These are phyloP conservation scores for Aspergillus ellipticus DNA, from an alignment of 495 filamentous ascomycete genomes.

Conservation along the genomic window DNA sequence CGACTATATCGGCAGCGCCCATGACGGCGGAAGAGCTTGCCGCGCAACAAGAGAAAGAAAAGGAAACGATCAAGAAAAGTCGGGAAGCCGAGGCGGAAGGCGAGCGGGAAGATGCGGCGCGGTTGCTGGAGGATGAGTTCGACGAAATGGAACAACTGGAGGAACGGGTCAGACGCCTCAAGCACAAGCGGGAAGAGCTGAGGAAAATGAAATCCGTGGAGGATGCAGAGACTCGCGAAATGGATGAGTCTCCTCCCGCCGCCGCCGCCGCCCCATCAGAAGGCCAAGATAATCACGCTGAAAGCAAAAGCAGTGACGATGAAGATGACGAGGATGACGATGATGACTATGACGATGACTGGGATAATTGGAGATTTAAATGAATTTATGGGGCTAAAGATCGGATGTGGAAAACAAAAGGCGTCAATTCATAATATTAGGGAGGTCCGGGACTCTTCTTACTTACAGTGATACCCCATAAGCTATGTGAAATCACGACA, in stretches of 20 bases:
- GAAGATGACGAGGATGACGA: constrained; percentile 56
- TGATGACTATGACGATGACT: constrained; percentile 57
- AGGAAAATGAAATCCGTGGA: constrained; percentile 41
- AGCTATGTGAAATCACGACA: constrained; percentile 22
- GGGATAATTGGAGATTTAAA: constrained; percentile 69
- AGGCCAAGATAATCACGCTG: constrained; percentile 17
- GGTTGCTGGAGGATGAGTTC: constrained; percentile 80
- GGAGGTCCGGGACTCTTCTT: constrained; percentile 27
- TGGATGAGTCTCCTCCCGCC: constrained; percentile 9
- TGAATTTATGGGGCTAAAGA: constrained; percentile 21
- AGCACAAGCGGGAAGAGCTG: constrained; percentile 63
- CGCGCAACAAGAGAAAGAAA: constrained; percentile 58
- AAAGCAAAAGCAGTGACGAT: constrained; percentile 35
- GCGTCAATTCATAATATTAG: constrained; percentile 24
- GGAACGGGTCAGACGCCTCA: constrained; percentile 68
- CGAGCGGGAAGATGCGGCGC: constrained; percentile 80
- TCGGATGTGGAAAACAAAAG: constrained; percentile 13
- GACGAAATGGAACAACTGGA: constrained; percentile 93
- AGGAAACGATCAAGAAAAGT: constrained; percentile 36
- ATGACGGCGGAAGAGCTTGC: constrained; percentile 71
- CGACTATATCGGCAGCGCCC: constrained; percentile 64
- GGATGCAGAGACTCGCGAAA: constrained; percentile 33
- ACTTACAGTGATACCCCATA: constrained; percentile 43
- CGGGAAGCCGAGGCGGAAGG: constrained; percentile 67
- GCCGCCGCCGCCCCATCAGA: constrained; percentile 7